Evolutionary conservation across 176 grass and related monocot species (phyloP).

Genomic region (Aechmea fasciata): DNA sequence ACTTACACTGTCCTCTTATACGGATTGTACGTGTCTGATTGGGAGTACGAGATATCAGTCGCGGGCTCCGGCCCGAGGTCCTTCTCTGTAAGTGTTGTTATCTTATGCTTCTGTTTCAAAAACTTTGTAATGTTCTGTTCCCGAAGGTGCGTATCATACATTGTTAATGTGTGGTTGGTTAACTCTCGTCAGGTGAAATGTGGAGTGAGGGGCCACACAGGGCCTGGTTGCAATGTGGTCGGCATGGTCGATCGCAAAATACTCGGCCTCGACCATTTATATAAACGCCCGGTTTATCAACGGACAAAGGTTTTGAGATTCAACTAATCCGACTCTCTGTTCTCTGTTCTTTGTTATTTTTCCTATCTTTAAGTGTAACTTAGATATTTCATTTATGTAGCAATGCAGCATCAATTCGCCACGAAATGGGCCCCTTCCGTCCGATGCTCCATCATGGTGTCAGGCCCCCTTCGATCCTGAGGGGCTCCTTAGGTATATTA

Average conservation of each 20-base stretch:
- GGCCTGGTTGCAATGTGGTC: constrained; percentile 68
- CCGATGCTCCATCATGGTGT: constrained; percentile 66
- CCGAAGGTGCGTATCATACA: not conserved
- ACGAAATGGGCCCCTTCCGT: constrained; percentile 49
- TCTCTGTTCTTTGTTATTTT: not conserved
- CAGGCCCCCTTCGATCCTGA: constrained; percentile 83
- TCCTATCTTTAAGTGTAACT: not conserved
- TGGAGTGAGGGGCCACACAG: constrained; percentile 40
- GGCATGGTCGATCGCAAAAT: constrained; percentile 58
- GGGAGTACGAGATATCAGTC: constrained; percentile 39
- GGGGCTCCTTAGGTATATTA: constrained; percentile 64
- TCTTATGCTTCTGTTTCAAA: not conserved
- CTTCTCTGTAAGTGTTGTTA: constrained; percentile 31
- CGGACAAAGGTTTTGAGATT: constrained; percentile 32
- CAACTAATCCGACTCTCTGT: not conserved
- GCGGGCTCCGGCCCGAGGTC: constrained; percentile 11
- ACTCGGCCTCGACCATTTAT: constrained; percentile 62
- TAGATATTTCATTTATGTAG: constrained; percentile 17
- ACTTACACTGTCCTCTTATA: constrained; percentile 45
- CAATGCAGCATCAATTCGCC: constrained; percentile 70
- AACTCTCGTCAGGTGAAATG: constrained; percentile 49
- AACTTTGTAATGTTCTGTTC: not conserved
- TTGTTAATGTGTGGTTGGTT: constrained; percentile 10
- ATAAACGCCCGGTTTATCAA: constrained; percentile 50
- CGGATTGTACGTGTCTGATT: constrained; percentile 45